These are phyloP conservation scores for Kwoniella pini DNA, from an alignment of 768 basidiomycete species.

Conservation along the genomic window DNA sequence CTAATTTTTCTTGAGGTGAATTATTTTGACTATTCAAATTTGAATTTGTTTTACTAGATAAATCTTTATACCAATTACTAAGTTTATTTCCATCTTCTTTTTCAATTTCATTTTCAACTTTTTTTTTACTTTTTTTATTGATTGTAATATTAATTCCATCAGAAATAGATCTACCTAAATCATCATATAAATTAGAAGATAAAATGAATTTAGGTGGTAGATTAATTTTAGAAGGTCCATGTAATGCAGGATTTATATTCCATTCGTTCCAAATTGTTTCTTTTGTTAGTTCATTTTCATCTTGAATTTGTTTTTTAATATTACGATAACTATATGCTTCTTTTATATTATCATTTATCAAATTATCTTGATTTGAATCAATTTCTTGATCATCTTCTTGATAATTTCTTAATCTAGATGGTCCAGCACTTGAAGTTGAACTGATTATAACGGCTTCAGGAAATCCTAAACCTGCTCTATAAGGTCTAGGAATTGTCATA, in stretches of 20 bases:
- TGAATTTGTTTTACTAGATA: conserved; percentile 10
- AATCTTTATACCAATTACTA: conserved; percentile 35
- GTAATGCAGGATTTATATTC: conserved; percentile 41
- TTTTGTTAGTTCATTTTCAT: neutral
- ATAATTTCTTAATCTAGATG: neutral
- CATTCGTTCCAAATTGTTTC: conserved; percentile 41
- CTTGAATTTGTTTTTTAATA: neutral
- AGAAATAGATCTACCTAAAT: conserved; percentile 31
- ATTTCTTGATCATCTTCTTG: neutral
- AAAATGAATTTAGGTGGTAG: conserved; percentile 37
- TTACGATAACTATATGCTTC: neutral
- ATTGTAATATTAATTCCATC: conserved; percentile 38
- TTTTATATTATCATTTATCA: neutral
- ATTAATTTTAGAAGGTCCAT: conserved; percentile 31
- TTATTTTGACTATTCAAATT: no score
- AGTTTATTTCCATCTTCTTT: conserved; percentile 27
- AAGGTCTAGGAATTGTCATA: conserved; percentile 13
- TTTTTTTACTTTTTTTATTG: conserved; percentile 11
- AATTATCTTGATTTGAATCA: neutral
- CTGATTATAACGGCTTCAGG: conserved; percentile 36
- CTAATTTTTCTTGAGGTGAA: conserved; percentile 1
- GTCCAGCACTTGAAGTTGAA: conserved; percentile 12
- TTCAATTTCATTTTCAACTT: no score
- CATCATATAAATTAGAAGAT: conserved; percentile 30
- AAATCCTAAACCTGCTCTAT: conserved; percentile 38